Conservation (phyloP, 1,284 basidiomycete species). For the Austroboletus olivaceoglutinosus region DNA sequence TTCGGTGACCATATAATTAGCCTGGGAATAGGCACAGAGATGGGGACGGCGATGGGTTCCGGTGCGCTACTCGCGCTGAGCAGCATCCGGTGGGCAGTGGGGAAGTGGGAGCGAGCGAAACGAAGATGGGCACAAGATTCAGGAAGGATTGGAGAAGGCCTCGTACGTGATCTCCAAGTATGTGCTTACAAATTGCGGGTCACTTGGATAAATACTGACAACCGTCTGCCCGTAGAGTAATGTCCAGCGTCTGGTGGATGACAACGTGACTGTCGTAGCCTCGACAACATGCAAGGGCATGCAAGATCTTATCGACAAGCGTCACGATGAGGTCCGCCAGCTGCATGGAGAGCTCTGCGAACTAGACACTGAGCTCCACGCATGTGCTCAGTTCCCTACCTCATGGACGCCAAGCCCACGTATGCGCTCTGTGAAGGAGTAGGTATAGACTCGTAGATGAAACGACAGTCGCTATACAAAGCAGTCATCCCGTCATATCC, state of each 20-base stretch:
- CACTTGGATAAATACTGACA: slow-evolving; percentile 1
- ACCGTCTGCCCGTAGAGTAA: slow-evolving; percentile 37
- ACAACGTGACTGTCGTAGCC: slow-evolving; percentile 45
- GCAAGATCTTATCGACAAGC: slow-evolving; percentile 45
- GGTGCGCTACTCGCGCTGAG: slow-evolving; percentile 54
- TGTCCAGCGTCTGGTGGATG: slow-evolving; percentile 46
- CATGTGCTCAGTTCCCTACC: slow-evolving; percentile 15
- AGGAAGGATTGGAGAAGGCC: slow-evolving; percentile 63
- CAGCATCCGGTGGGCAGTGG: slow-evolving; percentile 66
- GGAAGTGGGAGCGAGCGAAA: slow-evolving; percentile 72
- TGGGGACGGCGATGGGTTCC: slow-evolving; percentile 58
- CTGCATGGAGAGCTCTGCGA: slow-evolving; percentile 45
- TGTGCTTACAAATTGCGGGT: slow-evolving; percentile 17
- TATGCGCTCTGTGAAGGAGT: background rate
- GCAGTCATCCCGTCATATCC: too few species aligned
- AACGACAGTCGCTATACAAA: too few species aligned
- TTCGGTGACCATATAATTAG: slow-evolving; percentile 41
- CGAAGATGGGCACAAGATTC: slow-evolving; percentile 73
- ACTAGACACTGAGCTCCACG: slow-evolving; percentile 44
- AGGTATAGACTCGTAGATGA: too few species aligned
- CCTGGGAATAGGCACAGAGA: slow-evolving; percentile 44
- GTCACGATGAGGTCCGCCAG: slow-evolving; percentile 41
- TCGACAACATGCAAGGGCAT: slow-evolving; percentile 46
- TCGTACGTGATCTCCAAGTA: slow-evolving; percentile 73
- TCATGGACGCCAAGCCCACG: slow-evolving; percentile 7